phyloP scores from a whole-genome alignment of 2,329 filamentous ascomycete genomes.

The Fusarium subglutinans region DNA sequence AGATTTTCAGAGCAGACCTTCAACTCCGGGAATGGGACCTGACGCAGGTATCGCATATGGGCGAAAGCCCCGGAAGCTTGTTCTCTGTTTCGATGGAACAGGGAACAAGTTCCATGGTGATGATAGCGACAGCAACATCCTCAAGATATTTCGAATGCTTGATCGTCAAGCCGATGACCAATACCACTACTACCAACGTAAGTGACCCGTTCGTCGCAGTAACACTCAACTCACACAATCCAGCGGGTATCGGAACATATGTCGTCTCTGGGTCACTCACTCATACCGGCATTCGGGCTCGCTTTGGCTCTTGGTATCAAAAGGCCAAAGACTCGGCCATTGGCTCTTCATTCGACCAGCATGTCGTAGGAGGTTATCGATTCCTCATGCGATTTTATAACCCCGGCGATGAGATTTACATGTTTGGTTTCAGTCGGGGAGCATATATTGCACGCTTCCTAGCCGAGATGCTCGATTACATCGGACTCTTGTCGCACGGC shows the following conservation, averaged over 20 bases:
- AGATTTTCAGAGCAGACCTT: conserved; percentile 36
- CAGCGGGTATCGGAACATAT: conserved; percentile 78
- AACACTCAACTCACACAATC: not conserved
- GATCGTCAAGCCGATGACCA: conserved; percentile 71
- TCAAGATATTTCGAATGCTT: conserved; percentile 77
- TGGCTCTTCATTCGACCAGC: conserved; percentile 81
- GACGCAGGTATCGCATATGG: conserved; percentile 13
- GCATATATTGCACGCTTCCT: conserved; percentile 79
- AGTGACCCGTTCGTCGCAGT: conserved; percentile 30
- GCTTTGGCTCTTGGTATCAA: conserved; percentile 71
- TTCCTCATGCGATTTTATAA: conserved; percentile 80
- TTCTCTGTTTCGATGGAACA: conserved; percentile 71
- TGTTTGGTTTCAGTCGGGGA: conserved; percentile 79
- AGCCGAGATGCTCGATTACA: conserved; percentile 85
- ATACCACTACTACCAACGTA: conserved; percentile 71
- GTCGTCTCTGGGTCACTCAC: conserved; percentile 68
- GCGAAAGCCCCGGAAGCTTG: conserved; percentile 55
- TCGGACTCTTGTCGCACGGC: conserved; percentile 80
- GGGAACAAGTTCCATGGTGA: conserved; percentile 72
- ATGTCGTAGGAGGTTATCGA: conserved; percentile 84
- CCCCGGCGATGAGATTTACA: conserved; percentile 71
- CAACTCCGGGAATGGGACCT: conserved; percentile 35
- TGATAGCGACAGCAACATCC: conserved; percentile 71
- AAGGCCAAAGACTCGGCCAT: conserved; percentile 83
- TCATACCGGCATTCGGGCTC: conserved; percentile 64